Evolutionary conservation across 1,284 basidiomycete species (phyloP).

Genomic region (Irpex lacteus): DNA sequence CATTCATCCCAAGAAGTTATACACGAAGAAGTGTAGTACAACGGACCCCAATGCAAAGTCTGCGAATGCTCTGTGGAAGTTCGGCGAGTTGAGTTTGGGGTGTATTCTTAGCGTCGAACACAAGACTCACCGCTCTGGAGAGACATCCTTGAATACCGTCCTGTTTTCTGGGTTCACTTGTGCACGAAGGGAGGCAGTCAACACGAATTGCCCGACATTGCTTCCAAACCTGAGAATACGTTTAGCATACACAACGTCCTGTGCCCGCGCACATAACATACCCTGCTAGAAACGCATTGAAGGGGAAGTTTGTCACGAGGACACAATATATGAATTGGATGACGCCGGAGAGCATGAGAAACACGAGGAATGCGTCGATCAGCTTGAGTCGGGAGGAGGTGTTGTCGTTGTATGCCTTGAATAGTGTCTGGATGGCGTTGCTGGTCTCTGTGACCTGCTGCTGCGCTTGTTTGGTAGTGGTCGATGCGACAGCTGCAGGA

Average conservation of each 20-base stretch:
- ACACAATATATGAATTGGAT: conserved; percentile 92
- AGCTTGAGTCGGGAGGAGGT: conserved; percentile 89
- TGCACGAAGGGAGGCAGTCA: conserved; percentile 87
- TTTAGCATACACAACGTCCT: background rate
- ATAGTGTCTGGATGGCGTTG: conserved; percentile 58
- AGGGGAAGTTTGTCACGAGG: conserved; percentile 90
- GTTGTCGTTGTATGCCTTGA: conserved; percentile 74
- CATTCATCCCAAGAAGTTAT: conserved; percentile 86
- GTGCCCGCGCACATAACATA: conserved; percentile 39
- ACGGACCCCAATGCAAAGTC: conserved; percentile 95
- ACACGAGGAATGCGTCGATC: conserved; percentile 90
- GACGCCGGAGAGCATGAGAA: conserved; percentile 90
- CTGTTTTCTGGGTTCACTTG: conserved; percentile 90
- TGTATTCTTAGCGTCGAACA: background rate
- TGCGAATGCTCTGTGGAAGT: conserved; percentile 78
- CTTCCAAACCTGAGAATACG: conserved; percentile 75
- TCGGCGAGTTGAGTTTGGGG: background rate
- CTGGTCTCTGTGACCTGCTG: conserved; percentile 16
- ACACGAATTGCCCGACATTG: conserved; percentile 94
- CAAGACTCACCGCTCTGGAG: conserved; percentile 82
- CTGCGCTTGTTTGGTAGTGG: conserved; percentile 25
- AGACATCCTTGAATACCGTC: conserved; percentile 84
- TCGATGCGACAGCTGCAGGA: conserved; percentile 32
- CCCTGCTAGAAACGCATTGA: conserved; percentile 97
- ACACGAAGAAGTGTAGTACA: conserved; percentile 97